Evolutionary conservation across 202 grass and related monocot genomes (phyloP).

Genomic region (Schoenoplectus triqueter): DNA sequence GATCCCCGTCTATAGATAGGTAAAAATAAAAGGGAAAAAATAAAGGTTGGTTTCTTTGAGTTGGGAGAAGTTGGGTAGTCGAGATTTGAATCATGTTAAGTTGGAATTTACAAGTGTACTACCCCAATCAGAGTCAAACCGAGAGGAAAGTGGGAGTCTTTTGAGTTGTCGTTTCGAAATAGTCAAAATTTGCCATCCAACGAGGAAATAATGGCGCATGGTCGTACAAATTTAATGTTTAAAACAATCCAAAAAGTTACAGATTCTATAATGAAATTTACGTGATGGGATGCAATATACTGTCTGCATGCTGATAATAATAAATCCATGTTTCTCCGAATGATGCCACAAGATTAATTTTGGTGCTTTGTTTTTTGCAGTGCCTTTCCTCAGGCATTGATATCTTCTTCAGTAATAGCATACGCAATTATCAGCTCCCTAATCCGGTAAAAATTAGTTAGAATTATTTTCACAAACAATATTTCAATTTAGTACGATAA

Average conservation of each 20-base stretch:
- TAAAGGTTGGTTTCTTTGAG: not conserved
- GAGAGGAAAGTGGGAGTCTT: conserved; percentile 29
- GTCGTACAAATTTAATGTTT: conserved; percentile 32
- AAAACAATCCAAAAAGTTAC: not conserved
- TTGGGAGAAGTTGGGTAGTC: conserved; percentile 18
- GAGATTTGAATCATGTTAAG: conserved; percentile 21
- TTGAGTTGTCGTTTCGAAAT: conserved; percentile 1
- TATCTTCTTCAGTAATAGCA: conserved; percentile 11
- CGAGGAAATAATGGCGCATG: conserved; percentile 42
- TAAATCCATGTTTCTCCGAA: conserved; percentile 33
- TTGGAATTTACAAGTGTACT: not conserved
- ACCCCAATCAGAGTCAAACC: conserved; percentile 32
- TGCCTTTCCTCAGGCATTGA: not conserved
- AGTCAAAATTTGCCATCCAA: conserved; percentile 37
- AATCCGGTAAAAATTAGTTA: too few species aligned
- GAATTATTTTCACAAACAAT: too few species aligned
- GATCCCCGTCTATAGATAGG: too few species aligned
- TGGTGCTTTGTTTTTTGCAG: conserved; percentile 25
- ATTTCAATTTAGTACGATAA: too few species aligned
- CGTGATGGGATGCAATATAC: conserved; percentile 11
- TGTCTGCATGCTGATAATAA: conserved; percentile 26
- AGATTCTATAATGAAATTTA: conserved; percentile 2
- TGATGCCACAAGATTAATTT: conserved; percentile 27
- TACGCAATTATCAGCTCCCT: too few species aligned
- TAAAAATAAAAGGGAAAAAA: not conserved